Evolutionary conservation across 495 filamentous ascomycete species (phyloP).

Genomic region (Neurospora cerealis): DNA sequence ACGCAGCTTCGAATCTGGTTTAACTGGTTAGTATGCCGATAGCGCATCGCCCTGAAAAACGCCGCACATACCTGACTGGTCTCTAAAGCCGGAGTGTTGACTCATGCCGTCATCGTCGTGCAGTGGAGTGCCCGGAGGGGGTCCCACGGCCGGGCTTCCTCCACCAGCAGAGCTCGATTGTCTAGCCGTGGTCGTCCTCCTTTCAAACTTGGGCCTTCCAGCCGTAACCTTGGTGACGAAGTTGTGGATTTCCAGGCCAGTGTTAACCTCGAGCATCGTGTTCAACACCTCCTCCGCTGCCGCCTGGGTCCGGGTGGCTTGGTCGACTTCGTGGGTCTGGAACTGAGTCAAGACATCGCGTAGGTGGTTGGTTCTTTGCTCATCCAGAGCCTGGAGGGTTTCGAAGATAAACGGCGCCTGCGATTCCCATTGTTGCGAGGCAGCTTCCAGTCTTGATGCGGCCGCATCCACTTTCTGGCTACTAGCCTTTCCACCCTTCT

Average conservation of each 20-base stretch:
- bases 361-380: constrained; percentile 80
- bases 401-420: constrained; percentile 95
- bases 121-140: constrained; percentile 16
- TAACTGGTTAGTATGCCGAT: neutral
- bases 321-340: constrained; percentile 86
- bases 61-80: constrained; percentile 34
- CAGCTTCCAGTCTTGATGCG: constrained; percentile 60
- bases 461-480: constrained; percentile 74
- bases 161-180: constrained; percentile 30
- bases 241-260: constrained; percentile 78
- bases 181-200: constrained; percentile 28
- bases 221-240: constrained; percentile 49
- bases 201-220: constrained; percentile 41
- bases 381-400: constrained; percentile 83
- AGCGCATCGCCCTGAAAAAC: neutral
- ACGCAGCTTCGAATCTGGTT: constrained; percentile 40
- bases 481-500: constrained; percentile 69
- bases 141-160: constrained; percentile 15
- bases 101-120: constrained; percentile 50
- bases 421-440: constrained; percentile 82
- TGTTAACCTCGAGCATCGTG: constrained; percentile 77
- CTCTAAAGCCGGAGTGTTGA: constrained; percentile 46
- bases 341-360: constrained; percentile 88
- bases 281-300: constrained; percentile 77
- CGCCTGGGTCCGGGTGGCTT: constrained; percentile 65